Conservation (phyloP, 2,329 filamentous ascomycete genomes). For the Paradendryphiella salina region DNA sequence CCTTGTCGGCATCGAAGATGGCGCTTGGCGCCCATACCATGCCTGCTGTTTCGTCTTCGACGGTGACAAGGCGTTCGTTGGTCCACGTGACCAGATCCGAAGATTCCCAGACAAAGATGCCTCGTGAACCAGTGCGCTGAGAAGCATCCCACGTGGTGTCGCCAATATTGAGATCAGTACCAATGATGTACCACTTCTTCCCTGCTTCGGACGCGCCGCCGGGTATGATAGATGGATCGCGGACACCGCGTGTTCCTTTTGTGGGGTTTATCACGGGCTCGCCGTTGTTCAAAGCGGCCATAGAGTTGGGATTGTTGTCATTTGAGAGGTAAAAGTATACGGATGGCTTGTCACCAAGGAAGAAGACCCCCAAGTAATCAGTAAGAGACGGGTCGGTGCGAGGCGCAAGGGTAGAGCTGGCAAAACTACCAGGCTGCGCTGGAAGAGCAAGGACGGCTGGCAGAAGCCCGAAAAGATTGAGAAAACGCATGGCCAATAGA, state of each 20-base stretch:
- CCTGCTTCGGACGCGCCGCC: slow-evolving; percentile 54
- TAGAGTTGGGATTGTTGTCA: slow-evolving; percentile 56
- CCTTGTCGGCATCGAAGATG: slow-evolving; percentile 55
- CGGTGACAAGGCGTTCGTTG: slow-evolving; percentile 54
- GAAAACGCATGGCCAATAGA: slow-evolving; percentile 18
- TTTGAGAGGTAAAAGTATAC: slow-evolving; percentile 60
- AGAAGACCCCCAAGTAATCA: slow-evolving; percentile 60
- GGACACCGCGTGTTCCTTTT: slow-evolving; percentile 57
- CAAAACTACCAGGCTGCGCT: slow-evolving; percentile 27
- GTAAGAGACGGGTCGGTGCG: slow-evolving; percentile 48
- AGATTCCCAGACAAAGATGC: slow-evolving; percentile 61
- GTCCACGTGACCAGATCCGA: slow-evolving; percentile 57
- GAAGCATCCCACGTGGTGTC: slow-evolving; percentile 59
- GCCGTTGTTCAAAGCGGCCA: slow-evolving; percentile 55
- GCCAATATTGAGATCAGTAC: slow-evolving; percentile 58
- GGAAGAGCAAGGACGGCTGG: slow-evolving; percentile 22
- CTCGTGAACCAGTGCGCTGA: slow-evolving; percentile 56
- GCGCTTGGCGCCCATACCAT: slow-evolving; percentile 64
- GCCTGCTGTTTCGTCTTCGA: slow-evolving; percentile 58
- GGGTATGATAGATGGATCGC: slow-evolving; percentile 57
- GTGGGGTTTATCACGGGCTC: slow-evolving; percentile 55
- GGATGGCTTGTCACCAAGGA: slow-evolving; percentile 58
- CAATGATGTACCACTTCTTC: slow-evolving; percentile 60
- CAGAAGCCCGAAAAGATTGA: slow-evolving; percentile 10
- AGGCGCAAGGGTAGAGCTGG: slow-evolving; percentile 17